phyloP scores from a whole-genome alignment of 192 early-diverging fungal species.

The Lobosporangium transversale region DNA sequence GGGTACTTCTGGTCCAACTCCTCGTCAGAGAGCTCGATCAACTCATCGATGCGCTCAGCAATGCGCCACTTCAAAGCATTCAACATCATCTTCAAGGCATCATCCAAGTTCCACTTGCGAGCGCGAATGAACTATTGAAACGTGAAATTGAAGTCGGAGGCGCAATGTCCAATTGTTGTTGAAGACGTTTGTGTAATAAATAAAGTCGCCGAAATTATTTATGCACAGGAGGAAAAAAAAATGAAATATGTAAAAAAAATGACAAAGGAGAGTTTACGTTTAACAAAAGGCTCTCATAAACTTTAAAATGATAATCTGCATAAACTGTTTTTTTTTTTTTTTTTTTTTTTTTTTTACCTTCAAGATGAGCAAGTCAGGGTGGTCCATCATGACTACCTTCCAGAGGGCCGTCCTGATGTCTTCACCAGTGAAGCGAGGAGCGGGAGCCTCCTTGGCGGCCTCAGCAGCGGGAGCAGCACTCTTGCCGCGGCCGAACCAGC shows the following conservation, averaged over 20 bases:
- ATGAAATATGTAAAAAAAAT: not conserved
- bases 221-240: not conserved
- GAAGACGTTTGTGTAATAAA: too few relatives aligned
- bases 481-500: constrained; percentile 49
- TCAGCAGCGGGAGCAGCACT: constrained; percentile 7
- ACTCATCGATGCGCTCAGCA: constrained; percentile 60
- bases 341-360: constrained; percentile 40
- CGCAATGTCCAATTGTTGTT: too few relatives aligned
- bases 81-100: constrained; percentile 81
- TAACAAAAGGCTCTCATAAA: not conserved
- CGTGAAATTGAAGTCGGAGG: not conserved
- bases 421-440: constrained; percentile 41
- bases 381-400: constrained; percentile 54
- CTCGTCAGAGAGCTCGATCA: constrained; percentile 58
- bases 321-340: too few relatives aligned
- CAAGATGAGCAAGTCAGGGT: constrained; percentile 47
- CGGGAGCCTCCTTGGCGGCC: constrained; percentile 19
- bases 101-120: constrained; percentile 88
- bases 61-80: constrained; percentile 81
- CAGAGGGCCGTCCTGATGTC: constrained; percentile 39
- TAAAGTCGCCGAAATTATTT: too few relatives aligned
- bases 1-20: constrained; percentile 56
- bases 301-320: not conserved
- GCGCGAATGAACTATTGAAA: constrained; percentile 81
- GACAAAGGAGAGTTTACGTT: not conserved